phyloP scores from a whole-genome alignment of 106 monocot species.

The Amphibolis antarctica region DNA sequence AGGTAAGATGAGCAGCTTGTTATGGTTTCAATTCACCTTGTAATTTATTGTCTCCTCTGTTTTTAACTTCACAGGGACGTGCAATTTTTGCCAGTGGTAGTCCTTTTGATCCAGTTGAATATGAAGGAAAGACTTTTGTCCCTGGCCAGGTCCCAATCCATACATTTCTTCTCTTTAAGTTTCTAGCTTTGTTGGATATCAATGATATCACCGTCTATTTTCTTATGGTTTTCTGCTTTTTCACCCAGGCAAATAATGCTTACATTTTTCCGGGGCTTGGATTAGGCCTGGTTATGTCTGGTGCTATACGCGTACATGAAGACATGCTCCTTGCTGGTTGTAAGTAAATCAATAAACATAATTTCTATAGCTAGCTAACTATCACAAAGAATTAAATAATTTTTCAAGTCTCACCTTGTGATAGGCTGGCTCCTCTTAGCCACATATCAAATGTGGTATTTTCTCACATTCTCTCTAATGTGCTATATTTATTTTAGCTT shows the following conservation, averaged over 20 bases:
- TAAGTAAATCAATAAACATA: constrained; percentile 24
- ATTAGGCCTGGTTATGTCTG: constrained; percentile 78
- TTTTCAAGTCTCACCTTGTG: neutral
- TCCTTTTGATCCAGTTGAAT: constrained; percentile 73
- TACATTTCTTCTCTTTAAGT: neutral
- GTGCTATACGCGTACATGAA: constrained; percentile 83
- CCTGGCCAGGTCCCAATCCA: constrained; percentile 53
- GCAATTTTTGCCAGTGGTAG: constrained; percentile 91
- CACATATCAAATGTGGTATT: neutral
- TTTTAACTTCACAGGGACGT: constrained; percentile 40
- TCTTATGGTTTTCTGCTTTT: neutral
- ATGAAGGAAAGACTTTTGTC: constrained; percentile 45
- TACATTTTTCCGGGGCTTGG: constrained; percentile 91
- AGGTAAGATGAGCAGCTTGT: constrained; percentile 27
- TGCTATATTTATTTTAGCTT: too few species aligned
- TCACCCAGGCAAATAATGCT: constrained; percentile 66
- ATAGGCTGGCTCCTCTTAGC: neutral
- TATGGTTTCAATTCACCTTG: neutral
- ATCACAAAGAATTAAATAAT: neutral
- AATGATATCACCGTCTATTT: neutral
- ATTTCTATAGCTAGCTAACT: neutral
- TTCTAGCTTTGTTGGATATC: neutral
- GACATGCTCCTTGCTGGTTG: constrained; percentile 92
- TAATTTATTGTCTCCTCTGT: neutral
- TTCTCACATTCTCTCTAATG: too few species aligned